phyloP scores from a whole-genome alignment of 768 basidiomycete species.

The Agrocybe praecox region DNA sequence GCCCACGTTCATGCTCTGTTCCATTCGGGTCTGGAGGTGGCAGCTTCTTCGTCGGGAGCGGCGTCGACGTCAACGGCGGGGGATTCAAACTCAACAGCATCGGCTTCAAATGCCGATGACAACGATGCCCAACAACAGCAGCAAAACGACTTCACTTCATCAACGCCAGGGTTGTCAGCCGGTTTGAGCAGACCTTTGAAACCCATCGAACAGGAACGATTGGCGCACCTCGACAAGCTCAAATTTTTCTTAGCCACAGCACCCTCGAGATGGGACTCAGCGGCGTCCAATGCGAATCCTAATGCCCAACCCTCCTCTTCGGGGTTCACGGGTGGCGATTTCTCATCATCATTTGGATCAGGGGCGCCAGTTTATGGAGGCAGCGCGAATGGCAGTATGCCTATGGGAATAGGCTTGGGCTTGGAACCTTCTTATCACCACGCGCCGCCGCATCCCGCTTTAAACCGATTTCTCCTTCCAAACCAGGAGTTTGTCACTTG shows the following conservation, averaged over 20 bases:
- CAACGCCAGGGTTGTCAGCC: slow-evolving; percentile 31
- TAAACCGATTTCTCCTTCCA: slow-evolving; percentile 88
- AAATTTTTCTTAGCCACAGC: slow-evolving; percentile 90
- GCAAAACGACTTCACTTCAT: slow-evolving; percentile 15
- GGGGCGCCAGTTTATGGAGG: slow-evolving; percentile 4
- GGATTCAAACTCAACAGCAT: neutral
- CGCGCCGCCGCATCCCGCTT: slow-evolving; percentile 67
- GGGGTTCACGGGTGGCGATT: slow-evolving; percentile 5
- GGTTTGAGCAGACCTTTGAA: slow-evolving; percentile 63
- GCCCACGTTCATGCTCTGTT: slow-evolving; percentile 48
- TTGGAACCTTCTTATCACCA: slow-evolving; percentile 37
- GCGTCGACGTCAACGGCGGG: slow-evolving; percentile 9
- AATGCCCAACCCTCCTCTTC: slow-evolving; percentile 22
- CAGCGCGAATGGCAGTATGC: slow-evolving; percentile 1
- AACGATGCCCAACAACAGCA: slow-evolving; percentile 1
- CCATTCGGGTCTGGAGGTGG: slow-evolving; percentile 25
- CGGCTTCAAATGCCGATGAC: slow-evolving; percentile 2
- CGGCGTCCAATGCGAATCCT: slow-evolving; percentile 30
- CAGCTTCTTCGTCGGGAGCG: neutral
- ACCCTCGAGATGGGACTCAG: slow-evolving; percentile 69
- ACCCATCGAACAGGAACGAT: slow-evolving; percentile 64
- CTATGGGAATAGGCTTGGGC: slow-evolving; percentile 17
- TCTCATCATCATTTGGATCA: slow-evolving; percentile 1
- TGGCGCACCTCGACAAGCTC: slow-evolving; percentile 79
- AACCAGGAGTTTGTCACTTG: slow-evolving; percentile 89